Evolutionary conservation across 2,329 filamentous ascomycete genomes (phyloP).

Genomic region (Diatrype stigma): DNA sequence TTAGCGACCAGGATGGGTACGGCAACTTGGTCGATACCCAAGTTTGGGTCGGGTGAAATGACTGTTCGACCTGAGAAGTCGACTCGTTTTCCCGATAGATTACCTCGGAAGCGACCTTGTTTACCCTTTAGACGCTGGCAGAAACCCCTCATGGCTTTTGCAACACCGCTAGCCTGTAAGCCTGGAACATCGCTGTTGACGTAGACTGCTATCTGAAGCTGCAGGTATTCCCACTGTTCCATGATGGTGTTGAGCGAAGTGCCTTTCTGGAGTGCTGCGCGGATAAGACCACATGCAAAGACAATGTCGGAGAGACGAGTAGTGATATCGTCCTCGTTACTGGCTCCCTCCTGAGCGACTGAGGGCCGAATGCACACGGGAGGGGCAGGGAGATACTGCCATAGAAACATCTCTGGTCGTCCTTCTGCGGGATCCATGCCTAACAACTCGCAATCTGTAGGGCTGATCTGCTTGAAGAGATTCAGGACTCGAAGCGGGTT

Average conservation of each 20-base stretch:
- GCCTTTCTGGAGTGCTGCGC: constrained; percentile 76
- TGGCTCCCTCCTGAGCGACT: constrained; percentile 87
- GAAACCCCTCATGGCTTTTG: constrained; percentile 87
- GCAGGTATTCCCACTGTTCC: constrained; percentile 97
- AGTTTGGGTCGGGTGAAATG: constrained; percentile 93
- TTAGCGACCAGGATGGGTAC: constrained; percentile 89
- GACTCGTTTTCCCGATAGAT: constrained; percentile 95
- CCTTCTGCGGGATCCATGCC: constrained; percentile 84
- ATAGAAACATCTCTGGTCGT: constrained; percentile 93
- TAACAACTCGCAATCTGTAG: constrained; percentile 83
- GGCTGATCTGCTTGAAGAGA: constrained; percentile 82
- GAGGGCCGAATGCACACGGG: constrained; percentile 93
- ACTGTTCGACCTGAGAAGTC: constrained; percentile 97
- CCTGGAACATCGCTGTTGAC: constrained; percentile 96
- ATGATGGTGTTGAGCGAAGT: constrained; percentile 85
- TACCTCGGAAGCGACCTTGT: constrained; percentile 94
- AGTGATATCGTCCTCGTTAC: constrained; percentile 94
- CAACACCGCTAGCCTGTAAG: constrained; percentile 80
- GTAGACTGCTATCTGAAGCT: constrained; percentile 94
- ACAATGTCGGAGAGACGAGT: constrained; percentile 97
- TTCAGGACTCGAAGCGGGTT: constrained; percentile 86
- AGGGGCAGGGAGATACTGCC: constrained; percentile 92
- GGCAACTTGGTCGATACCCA: constrained; percentile 90
- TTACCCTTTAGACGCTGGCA: constrained; percentile 96
- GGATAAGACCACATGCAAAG: constrained; percentile 83